These are phyloP conservation scores for Rickenella mellea DNA, from an alignment of 768 basidiomycete genomes.

Conservation along the genomic window DNA sequence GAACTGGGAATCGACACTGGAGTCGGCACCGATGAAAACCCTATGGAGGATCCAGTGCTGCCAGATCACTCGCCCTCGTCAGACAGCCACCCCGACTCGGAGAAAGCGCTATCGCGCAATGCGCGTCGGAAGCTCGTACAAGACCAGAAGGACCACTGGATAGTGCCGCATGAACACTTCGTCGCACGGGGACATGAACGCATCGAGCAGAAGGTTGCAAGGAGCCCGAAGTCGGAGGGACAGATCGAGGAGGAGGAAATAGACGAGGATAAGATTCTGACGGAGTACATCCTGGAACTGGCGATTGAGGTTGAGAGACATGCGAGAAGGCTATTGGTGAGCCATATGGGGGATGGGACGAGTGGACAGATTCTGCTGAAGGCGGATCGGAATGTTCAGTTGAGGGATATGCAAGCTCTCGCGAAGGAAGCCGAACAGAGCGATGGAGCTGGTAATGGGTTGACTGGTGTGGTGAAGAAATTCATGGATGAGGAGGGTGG, in stretches of 20 bases:
- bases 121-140: not conserved
- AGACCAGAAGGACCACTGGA: not conserved
- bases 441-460: not conserved
- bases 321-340: slow-evolving; percentile 3
- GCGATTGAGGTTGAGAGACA: slow-evolving; percentile 1
- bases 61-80: too few relatives aligned
- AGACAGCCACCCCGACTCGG: not conserved
- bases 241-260: not conserved
- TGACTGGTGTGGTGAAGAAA: not conserved
- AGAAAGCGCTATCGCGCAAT: not conserved
- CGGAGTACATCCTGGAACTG: slow-evolving; percentile 2
- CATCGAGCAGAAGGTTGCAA: not conserved
- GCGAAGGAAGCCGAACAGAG: not conserved
- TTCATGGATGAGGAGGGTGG: not conserved
- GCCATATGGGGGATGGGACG: not conserved
- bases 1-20: slow-evolving; percentile 1
- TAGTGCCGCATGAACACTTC: not conserved
- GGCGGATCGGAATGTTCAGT: slow-evolving; percentile 2
- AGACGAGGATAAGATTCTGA: slow-evolving; percentile 3
- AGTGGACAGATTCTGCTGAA: slow-evolving; percentile 1
- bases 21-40: not conserved
- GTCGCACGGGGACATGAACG: not conserved
- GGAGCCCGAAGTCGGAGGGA: not conserved
- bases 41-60: too few relatives aligned
- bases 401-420: slow-evolving; percentile 1